Conservation (phyloP, 352 stramenopile species). For the Phytophthora multivora region DNA sequence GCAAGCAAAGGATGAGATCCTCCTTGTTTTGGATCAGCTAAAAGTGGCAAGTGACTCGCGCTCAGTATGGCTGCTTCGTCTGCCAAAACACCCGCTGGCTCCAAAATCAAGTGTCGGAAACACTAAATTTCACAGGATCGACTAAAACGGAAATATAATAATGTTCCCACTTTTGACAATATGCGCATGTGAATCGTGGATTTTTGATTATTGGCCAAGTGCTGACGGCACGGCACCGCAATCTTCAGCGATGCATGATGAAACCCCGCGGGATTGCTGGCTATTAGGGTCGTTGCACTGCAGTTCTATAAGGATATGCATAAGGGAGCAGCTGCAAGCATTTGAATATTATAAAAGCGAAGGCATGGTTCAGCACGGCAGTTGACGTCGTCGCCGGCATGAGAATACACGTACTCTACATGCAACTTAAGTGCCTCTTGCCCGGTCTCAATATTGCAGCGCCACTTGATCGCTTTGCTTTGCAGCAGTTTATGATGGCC, state of each 20-base stretch:
- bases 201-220: slow-evolving; percentile 5
- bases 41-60: slow-evolving; percentile 2
- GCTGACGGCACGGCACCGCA: background rate
- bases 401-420: background rate
- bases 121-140: background rate
- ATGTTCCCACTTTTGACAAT: background rate
- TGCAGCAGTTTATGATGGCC: too few relatives aligned
- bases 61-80: slow-evolving; percentile 6
- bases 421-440: background rate
- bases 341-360: background rate
- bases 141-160: background rate
- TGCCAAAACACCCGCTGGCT: slow-evolving; percentile 3
- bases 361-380: background rate
- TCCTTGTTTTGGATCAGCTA: background rate
- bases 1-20: too few relatives aligned
- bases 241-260: background rate
- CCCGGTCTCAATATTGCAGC: background rate
- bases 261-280: too few relatives aligned
- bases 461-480: background rate
- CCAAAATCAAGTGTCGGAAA: background rate
- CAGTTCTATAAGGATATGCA: too few relatives aligned
- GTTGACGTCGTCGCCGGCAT: background rate
- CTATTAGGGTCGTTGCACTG: too few relatives aligned
- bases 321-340: too few relatives aligned
- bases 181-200: background rate